A percentile compares a stretch with the other conserved stretches of the same genome.
phyloP scores from a whole-genome alignment of 1,139 yeast genomes.

The Diutina rugosa region DNA sequence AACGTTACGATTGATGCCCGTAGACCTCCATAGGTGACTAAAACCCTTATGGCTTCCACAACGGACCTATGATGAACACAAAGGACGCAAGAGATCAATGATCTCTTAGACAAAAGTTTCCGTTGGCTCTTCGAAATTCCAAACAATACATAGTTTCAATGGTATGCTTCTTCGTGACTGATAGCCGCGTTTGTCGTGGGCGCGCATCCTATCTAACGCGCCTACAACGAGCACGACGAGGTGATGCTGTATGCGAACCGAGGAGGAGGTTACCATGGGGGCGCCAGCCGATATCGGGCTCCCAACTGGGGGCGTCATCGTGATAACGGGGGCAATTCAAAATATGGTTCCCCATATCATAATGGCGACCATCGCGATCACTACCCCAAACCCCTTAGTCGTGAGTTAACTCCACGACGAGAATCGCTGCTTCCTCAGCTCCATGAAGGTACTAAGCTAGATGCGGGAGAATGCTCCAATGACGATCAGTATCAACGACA shows the following conservation, averaged over 20 bases:
- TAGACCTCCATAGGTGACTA: not conserved
- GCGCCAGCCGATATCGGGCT: not conserved
- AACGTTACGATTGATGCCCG: not conserved
- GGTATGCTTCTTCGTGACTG: not conserved
- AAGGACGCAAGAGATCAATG: too few species aligned
- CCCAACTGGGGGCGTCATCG: not conserved
- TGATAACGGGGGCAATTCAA: not conserved
- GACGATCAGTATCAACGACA: conserved; percentile 20
- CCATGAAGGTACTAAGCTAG: not conserved
- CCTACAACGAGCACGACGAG: not conserved
- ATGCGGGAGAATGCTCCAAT: not conserved
- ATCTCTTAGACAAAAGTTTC: too few species aligned
- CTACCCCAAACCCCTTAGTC: not conserved
- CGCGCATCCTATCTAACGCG: not conserved
- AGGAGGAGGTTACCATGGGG: not conserved
- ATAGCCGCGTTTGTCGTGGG: not conserved
- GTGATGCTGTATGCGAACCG: not conserved
- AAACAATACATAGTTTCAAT: too few species aligned
- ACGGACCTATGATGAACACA: too few species aligned
- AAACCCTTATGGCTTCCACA: too few species aligned
- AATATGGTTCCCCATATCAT: not conserved
- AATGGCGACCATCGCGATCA: not conserved
- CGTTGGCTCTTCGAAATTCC: too few species aligned
- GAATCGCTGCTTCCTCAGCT: not conserved
- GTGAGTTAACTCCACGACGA: not conserved